A percentile compares a stretch with the other conserved stretches of the same genome.
These are phyloP conservation scores for Leccinum glutinopallens DNA, from an alignment of 1,284 basidiomycete species.

Conservation along the genomic window DNA sequence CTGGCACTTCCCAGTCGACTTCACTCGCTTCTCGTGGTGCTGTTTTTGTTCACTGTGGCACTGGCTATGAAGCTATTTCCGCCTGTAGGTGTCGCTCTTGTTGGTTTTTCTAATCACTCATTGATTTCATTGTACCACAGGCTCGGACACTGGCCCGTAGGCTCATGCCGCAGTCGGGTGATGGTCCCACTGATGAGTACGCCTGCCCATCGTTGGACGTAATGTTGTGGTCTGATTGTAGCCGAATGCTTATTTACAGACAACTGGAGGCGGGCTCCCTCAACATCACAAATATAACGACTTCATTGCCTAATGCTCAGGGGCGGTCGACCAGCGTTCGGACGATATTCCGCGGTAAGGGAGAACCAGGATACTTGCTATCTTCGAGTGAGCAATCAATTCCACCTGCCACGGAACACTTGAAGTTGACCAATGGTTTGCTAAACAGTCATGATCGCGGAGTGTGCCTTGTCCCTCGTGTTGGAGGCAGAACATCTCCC, in stretches of 20 bases:
- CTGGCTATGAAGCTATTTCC: slow-evolving; percentile 26
- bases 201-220: slow-evolving; percentile 16
- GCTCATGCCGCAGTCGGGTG: slow-evolving; percentile 53
- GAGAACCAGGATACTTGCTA: slow-evolving; percentile 81
- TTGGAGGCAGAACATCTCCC: slow-evolving; percentile 56
- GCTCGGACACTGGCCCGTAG: slow-evolving; percentile 49
- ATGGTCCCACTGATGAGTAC: slow-evolving; percentile 65
- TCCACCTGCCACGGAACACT: background rate
- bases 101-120: background rate
- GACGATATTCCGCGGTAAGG: slow-evolving; percentile 59
- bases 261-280: slow-evolving; percentile 59
- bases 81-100: slow-evolving; percentile 21
- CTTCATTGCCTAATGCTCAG: slow-evolving; percentile 42
- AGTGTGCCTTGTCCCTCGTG: slow-evolving; percentile 72
- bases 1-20: slow-evolving; percentile 45
- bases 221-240: slow-evolving; percentile 9
- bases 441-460: slow-evolving; percentile 69
- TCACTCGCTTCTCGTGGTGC: slow-evolving; percentile 40
- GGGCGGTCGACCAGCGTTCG: slow-evolving; percentile 57
- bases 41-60: slow-evolving; percentile 25
- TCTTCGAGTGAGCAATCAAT: slow-evolving; percentile 54
- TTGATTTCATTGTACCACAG: slow-evolving; percentile 37
- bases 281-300: slow-evolving; percentile 58
- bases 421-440: slow-evolving; percentile 12
- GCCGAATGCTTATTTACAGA: slow-evolving; percentile 39